A percentile compares a stretch with the other conserved stretches of the same genome.
Evolutionary conservation across 805 yeast species (phyloP).

Genomic region (Saccharomycopsis guyanensis): DNA sequence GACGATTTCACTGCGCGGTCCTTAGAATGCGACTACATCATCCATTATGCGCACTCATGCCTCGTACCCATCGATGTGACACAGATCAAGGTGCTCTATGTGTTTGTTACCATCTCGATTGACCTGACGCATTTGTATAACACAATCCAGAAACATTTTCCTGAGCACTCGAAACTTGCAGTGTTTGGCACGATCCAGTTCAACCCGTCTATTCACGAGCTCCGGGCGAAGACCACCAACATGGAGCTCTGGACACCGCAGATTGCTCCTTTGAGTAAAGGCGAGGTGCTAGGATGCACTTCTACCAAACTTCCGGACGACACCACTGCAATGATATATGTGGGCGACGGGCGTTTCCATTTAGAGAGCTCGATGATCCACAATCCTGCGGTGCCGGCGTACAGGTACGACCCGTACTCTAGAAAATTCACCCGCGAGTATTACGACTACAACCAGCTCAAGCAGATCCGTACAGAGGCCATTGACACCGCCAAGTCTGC

Average conservation of each 20-base stretch:
- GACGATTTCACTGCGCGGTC: slow-evolving; percentile 94
- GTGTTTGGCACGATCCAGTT: slow-evolving; percentile 95
- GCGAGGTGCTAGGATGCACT: slow-evolving; percentile 95
- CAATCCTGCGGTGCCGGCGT: slow-evolving; percentile 88
- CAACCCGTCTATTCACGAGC: slow-evolving; percentile 79
- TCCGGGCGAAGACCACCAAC: slow-evolving; percentile 28
- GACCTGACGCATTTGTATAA: slow-evolving; percentile 76
- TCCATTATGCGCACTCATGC: slow-evolving; percentile 97
- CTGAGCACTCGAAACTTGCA: slow-evolving; percentile 59
- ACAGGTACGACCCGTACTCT: slow-evolving; percentile 90
- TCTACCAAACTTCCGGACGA: slow-evolving; percentile 68
- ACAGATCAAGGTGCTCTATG: slow-evolving; percentile 82
- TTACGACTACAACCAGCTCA: slow-evolving; percentile 82
- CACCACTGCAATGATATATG: slow-evolving; percentile 73
- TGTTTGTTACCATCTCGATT: slow-evolving; percentile 87
- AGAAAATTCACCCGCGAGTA: slow-evolving; percentile 83
- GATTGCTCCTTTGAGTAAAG: slow-evolving; percentile 84
- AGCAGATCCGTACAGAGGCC: slow-evolving; percentile 66
- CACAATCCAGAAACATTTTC: slow-evolving; percentile 67
- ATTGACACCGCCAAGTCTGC: slow-evolving; percentile 52
- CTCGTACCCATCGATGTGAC: slow-evolving; percentile 93
- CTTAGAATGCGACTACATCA: slow-evolving; percentile 85
- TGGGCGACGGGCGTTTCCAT: slow-evolving; percentile 97
- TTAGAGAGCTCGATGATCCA: slow-evolving; percentile 95
- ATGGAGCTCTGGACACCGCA: slow-evolving; percentile 79